Conservation (phyloP, 139 green algal species). For the Pedinophyceae sp. region DNA sequence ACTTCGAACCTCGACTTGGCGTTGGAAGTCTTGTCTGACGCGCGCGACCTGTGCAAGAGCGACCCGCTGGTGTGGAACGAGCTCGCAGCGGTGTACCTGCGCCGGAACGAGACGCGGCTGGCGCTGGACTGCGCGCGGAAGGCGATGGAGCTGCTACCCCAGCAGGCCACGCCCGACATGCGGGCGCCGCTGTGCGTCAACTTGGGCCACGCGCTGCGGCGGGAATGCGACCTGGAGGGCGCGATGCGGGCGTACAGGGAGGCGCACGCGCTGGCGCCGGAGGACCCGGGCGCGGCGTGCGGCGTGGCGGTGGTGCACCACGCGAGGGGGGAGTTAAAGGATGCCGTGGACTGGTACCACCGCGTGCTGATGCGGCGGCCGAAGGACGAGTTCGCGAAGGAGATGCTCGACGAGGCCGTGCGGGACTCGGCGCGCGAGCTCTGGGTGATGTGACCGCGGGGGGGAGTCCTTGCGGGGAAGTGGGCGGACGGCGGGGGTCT, state of each 20-base stretch:
- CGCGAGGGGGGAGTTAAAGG: conserved; percentile 25
- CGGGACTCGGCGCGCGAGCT: no score
- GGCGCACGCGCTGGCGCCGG: conserved; percentile 41
- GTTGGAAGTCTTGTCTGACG: conserved; percentile 45
- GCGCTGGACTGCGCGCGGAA: conserved; percentile 35
- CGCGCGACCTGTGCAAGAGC: conserved; percentile 48
- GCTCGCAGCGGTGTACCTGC: conserved; percentile 65
- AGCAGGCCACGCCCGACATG: not conserved
- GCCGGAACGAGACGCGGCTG: conserved; percentile 17
- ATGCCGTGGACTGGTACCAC: conserved; percentile 77
- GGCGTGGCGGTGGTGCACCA: conserved; percentile 68
- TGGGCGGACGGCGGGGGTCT: no score
- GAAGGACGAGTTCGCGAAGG: conserved; percentile 53
- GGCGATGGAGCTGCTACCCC: conserved; percentile 25
- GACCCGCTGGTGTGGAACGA: conserved; percentile 79
- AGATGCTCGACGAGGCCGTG: conserved; percentile 64
- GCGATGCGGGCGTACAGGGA: conserved; percentile 33
- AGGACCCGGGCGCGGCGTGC: conserved; percentile 40
- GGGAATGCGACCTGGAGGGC: conserved; percentile 28
- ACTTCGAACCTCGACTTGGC: conserved; percentile 79
- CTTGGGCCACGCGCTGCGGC: conserved; percentile 73
- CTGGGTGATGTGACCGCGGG: no score
- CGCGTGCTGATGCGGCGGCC: conserved; percentile 55
- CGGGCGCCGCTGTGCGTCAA: conserved; percentile 26
- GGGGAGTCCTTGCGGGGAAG: no score